These are phyloP conservation scores for Boehmeria nivea DNA, from an alignment of 306 rosid genomes.

Conservation along the genomic window DNA sequence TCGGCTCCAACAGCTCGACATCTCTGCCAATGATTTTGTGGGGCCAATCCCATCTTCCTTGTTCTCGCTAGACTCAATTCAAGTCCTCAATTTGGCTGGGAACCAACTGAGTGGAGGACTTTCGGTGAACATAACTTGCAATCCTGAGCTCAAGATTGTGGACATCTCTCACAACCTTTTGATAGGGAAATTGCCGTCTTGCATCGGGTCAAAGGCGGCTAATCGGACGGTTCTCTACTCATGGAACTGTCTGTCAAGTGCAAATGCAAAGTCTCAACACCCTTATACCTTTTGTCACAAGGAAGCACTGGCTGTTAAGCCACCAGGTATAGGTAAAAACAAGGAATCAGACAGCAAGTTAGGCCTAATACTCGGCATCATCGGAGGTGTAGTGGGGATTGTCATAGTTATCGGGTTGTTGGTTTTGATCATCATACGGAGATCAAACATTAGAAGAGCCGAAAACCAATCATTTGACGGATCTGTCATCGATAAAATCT, in stretches of 20 bases:
- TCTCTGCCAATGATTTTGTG: slow-evolving; percentile 49
- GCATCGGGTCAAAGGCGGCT: slow-evolving; percentile 47
- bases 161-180: slow-evolving; percentile 70
- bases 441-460: slow-evolving; percentile 24
- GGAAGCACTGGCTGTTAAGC: slow-evolving; percentile 60
- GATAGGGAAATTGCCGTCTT: slow-evolving; percentile 62
- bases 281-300: slow-evolving; percentile 43
- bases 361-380: slow-evolving; percentile 41
- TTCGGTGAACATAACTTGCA: slow-evolving; percentile 42
- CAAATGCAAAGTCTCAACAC: slow-evolving; percentile 38
- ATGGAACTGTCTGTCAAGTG: slow-evolving; percentile 64
- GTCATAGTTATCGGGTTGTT: slow-evolving; percentile 37
- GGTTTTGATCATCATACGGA: slow-evolving; percentile 38
- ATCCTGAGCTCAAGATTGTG: slow-evolving; percentile 39
- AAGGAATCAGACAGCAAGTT: slow-evolving; percentile 33
- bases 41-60: slow-evolving; percentile 60
- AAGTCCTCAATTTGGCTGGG: slow-evolving; percentile 50
- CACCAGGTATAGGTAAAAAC: slow-evolving; percentile 27
- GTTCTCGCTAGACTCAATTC: slow-evolving; percentile 66
- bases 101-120: slow-evolving; percentile 63
- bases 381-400: slow-evolving; percentile 48
- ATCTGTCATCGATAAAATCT: slow-evolving; percentile 37
- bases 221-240: slow-evolving; percentile 45
- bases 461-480: slow-evolving; percentile 16
- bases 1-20: slow-evolving; percentile 55